Evolutionary conservation across 257 asterid species (phyloP).

Genomic region (Echium plantagineum): DNA sequence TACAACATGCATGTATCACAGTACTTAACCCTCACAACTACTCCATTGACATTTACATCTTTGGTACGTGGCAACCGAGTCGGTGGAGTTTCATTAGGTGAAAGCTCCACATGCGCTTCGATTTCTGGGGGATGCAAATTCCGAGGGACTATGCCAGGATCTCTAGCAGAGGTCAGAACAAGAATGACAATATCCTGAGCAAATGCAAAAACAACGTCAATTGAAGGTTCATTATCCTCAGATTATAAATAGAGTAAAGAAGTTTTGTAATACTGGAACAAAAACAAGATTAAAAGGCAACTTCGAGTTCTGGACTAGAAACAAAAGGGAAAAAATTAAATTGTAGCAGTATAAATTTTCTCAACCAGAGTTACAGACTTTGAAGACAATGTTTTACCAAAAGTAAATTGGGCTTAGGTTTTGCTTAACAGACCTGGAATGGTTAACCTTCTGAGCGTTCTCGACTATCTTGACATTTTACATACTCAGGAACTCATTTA

Average conservation of each 20-base stretch:
- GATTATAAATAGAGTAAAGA: neutral
- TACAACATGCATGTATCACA: conserved; percentile 98
- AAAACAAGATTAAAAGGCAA: too few relatives aligned
- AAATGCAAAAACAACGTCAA: conserved; percentile 2
- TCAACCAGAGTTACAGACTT: too few relatives aligned
- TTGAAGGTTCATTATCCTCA: neutral
- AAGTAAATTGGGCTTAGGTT: too few relatives aligned
- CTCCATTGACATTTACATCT: conserved; percentile 83
- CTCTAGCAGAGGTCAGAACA: conserved; percentile 91
- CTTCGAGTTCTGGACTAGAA: neutral
- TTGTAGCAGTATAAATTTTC: too few relatives aligned
- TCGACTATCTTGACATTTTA: too few relatives aligned
- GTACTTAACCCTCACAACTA: conserved; percentile 72
- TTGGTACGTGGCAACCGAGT: conserved; percentile 74
- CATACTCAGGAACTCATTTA: too few relatives aligned
- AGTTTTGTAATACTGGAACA: neutral
- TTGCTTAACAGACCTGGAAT: too few relatives aligned
- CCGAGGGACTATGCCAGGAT: conserved; percentile 93
- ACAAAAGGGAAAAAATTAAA: too few relatives aligned
- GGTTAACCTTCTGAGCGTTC: too few relatives aligned
- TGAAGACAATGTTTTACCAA: too few relatives aligned
- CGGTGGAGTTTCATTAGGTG: conserved; percentile 79
- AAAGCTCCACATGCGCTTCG: conserved; percentile 62
- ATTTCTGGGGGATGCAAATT: conserved; percentile 94
- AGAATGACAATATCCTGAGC: conserved; percentile 79